Conservation (phyloP, 2,329 filamentous ascomycete species). For the Trichoderma aggressivum region DNA sequence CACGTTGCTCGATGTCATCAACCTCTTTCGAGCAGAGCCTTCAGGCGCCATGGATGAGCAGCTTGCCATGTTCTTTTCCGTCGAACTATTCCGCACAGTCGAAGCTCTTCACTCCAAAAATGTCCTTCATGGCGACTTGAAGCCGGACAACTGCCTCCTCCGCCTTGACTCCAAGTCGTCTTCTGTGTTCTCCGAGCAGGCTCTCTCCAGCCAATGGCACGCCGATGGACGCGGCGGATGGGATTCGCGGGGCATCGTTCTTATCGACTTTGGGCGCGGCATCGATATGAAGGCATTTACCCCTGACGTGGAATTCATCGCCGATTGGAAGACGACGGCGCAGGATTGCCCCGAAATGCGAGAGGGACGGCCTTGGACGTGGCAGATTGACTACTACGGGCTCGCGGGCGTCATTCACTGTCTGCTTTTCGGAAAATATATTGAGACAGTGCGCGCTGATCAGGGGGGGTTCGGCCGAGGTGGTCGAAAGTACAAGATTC, state of each 20-base stretch:
- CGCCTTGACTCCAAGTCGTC: slow-evolving; percentile 59
- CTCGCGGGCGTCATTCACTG: slow-evolving; percentile 84
- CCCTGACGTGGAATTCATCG: slow-evolving; percentile 74
- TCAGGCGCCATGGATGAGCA: slow-evolving; percentile 81
- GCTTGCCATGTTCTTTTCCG: slow-evolving; percentile 90
- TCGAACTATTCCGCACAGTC: slow-evolving; percentile 86
- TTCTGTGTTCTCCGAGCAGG: slow-evolving; percentile 27
- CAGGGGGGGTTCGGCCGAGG: slow-evolving; percentile 54
- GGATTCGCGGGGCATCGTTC: slow-evolving; percentile 71
- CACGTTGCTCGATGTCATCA: slow-evolving; percentile 91
- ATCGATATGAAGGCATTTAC: slow-evolving; percentile 89
- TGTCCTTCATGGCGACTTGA: slow-evolving; percentile 89
- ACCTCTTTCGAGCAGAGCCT: slow-evolving; percentile 71
- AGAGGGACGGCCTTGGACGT: slow-evolving; percentile 92
- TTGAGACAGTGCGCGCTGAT: slow-evolving; percentile 67
- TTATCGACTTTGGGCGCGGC: slow-evolving; percentile 92
- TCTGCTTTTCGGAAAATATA: slow-evolving; percentile 91
- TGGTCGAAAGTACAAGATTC: slow-evolving; percentile 71
- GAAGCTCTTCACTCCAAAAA: slow-evolving; percentile 78
- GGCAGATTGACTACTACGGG: slow-evolving; percentile 95
- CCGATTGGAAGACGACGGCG: slow-evolving; percentile 86
- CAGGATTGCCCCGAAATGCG: slow-evolving; percentile 95
- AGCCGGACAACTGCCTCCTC: slow-evolving; percentile 91
- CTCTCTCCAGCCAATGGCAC: slow-evolving; percentile 63
- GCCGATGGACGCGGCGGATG: slow-evolving; percentile 75